These are phyloP conservation scores for Micromonas pusilla DNA, from an alignment of 139 green algal genomes.

Conservation along the genomic window DNA sequence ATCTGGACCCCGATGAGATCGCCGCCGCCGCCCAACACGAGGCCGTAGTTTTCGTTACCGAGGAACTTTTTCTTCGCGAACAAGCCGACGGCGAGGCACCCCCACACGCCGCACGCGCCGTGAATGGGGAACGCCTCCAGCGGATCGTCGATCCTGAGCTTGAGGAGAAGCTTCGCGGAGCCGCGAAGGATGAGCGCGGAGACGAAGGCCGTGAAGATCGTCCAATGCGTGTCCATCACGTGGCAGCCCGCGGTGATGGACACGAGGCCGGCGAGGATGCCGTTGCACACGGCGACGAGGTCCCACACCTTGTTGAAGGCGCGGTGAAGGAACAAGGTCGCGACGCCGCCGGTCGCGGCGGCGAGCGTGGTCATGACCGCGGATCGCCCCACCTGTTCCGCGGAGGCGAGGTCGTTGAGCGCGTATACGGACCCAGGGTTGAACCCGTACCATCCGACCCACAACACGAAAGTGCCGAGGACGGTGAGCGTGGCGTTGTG, in stretches of 20 bases:
- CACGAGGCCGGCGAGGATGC: conserved; percentile 53
- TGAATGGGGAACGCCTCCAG: conserved; percentile 52
- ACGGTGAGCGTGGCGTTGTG: conserved; percentile 52
- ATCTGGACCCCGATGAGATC: conserved; percentile 42
- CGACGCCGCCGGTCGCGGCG: conserved; percentile 39
- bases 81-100: conserved; percentile 33
- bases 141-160: conserved; percentile 50
- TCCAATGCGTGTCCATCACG: conserved; percentile 44
- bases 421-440: conserved; percentile 51
- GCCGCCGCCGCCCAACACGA: conserved; percentile 50
- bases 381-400: conserved; percentile 33
- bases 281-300: conserved; percentile 45
- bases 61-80: conserved; percentile 28
- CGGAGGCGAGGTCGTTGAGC: conserved; percentile 33
- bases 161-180: conserved; percentile 31
- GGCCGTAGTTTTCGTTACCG: conserved; percentile 40
- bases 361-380: conserved; percentile 57
- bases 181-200: conserved; percentile 31
- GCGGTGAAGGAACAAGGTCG: conserved; percentile 41
- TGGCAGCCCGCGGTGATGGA: conserved; percentile 43
- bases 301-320: conserved; percentile 32
- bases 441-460: conserved; percentile 79
- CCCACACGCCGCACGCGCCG: conserved; percentile 50
- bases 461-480: conserved; percentile 66
- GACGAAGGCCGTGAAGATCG: conserved; percentile 46